Evolutionary conservation across 2,329 filamentous ascomycete species (phyloP), one percentile per base, ranked within the genome.

Genomic region (Ceratocystis colombiana): DNA sequence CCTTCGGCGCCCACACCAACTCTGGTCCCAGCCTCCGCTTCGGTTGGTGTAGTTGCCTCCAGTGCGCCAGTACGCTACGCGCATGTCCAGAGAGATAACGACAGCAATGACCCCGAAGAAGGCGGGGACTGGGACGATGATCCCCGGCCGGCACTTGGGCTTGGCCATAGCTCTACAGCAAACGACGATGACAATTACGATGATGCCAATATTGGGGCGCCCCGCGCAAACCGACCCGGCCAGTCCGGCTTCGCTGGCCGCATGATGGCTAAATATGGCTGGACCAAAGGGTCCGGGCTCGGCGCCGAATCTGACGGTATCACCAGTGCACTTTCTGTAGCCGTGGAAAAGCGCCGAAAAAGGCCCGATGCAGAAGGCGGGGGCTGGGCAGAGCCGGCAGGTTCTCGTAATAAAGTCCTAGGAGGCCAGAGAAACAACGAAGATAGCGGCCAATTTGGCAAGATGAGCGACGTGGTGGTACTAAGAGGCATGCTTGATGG

Each of bases 191-290:
- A 74, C 5, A 72, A 75, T 55, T 72, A 77, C 65, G 72, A 74
- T 5, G 61, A 73, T 25, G 75, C 77, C 70, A 74, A 76, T 45
- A 72, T 73, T 12, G 74, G 78, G 45, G 69, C 44, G 67, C 75
- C 79, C 41, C 83, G 84, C 46, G 87, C 86, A 53, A 83, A 79
- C 66, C 84, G 86, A 2, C 90, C 91, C 0, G 90, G 90, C 17
- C 89, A 96, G 74, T 83, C 86, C 70, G 89, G 87, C 64, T 96
- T 96, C 74, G 94, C 90, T 0, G 84, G 91, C 70, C 88, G 91
- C 44, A 83, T 97, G 66, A 90, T 99, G 85, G 83, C 85, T 68
- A 97, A 96, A 74, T 94, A 96, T 76, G 94, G 94, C 66, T 97
- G 92, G 89, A 87, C 86, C 45, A 88, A 92, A 72, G 94, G 94